phyloP scores from a whole-genome alignment of 2,329 filamentous ascomycete species.

The Ophiostoma angusticollis region DNA sequence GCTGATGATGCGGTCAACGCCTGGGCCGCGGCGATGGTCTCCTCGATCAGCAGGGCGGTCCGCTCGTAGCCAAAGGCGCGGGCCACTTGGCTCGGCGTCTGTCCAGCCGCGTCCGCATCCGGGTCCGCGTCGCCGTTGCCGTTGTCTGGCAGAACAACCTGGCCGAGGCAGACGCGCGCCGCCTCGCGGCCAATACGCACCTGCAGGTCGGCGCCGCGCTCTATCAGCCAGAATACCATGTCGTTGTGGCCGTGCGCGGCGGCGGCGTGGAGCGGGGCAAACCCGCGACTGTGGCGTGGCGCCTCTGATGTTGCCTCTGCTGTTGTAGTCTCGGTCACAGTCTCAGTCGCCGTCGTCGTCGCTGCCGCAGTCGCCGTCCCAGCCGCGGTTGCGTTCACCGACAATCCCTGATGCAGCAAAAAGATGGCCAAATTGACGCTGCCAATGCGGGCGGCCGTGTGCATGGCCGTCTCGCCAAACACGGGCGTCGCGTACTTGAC shows the following conservation, averaged over 20 bases:
- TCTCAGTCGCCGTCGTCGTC: not conserved
- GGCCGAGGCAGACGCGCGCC: not conserved
- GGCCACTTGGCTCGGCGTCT: conserved; percentile 3
- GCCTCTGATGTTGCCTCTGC: not conserved
- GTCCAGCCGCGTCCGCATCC: not conserved
- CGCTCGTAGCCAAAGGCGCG: conserved; percentile 2
- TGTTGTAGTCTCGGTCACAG: not conserved
- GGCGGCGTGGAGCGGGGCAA: conserved; percentile 2
- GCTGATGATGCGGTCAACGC: too few relatives aligned
- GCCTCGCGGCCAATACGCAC: conserved; percentile 4
- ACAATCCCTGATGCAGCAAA: conserved; percentile 1
- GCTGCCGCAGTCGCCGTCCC: not conserved
- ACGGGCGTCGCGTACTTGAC: conserved; percentile 2
- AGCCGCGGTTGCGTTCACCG: not conserved
- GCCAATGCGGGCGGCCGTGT: conserved; percentile 2
- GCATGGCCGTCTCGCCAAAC: conserved; percentile 7
- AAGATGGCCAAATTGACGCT: not conserved
- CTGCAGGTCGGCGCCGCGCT: conserved; percentile 1
- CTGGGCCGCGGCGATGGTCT: not conserved
- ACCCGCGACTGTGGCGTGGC: not conserved
- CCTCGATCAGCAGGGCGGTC: not conserved
- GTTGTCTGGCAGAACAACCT: too few relatives aligned
- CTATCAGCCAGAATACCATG: conserved; percentile 3
- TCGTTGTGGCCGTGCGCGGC: conserved; percentile 1
- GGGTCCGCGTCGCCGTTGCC: not conserved